Evolutionary conservation across 345 rosid species (phyloP), one percentile per base, ranked within the genome.

Genomic region (Eucalyptus curtisii): DNA sequence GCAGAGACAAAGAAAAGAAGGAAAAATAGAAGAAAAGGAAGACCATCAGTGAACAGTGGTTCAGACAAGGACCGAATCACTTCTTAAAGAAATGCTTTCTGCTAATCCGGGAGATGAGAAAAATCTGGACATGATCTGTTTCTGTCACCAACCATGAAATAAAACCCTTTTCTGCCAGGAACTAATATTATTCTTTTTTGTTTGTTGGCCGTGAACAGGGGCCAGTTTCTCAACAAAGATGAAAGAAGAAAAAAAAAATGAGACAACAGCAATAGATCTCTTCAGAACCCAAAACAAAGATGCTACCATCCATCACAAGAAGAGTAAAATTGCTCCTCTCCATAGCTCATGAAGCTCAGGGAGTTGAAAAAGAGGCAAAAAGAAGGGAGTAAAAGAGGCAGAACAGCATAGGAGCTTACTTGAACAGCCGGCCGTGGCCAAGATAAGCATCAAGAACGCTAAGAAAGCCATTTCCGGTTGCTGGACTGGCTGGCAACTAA

Each of bases 381-480:
- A 27, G 50, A 22, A 50, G 40, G 80, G 15, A 55, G 33, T 12
- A 37, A 14, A 47, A 81, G 50, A 30, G 48, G 49, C 45, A 76
- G 82, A 76, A 37, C 82, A 19, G 42, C 42, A 37, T 10, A 88
- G 87, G 17, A 86, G 87, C 96, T 95, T 92, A 96, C 99, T 93
- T 93, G 99, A 94, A 91, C 89, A 91, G 87, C 94, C 96, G 49
- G 91, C 40, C 86, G 93, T 89, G 91, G 96, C 92, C 88, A 92
- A 88, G 89, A 96, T 86, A 82, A 96, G 92, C 91, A 94, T 87
- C 53, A 95, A 87, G 86, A 86, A 90, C 86, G 94, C 87, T 81
- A 94, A 88, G 90, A 89, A 76, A 87, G 95, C 93, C 99, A 97
- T 97, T 37, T 37, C 14, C 7, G 14, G 47, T 76, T 76, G 82